Conservation (phyloP, 495 filamentous ascomycete species). For the Hypoxylon lenormandii region DNA sequence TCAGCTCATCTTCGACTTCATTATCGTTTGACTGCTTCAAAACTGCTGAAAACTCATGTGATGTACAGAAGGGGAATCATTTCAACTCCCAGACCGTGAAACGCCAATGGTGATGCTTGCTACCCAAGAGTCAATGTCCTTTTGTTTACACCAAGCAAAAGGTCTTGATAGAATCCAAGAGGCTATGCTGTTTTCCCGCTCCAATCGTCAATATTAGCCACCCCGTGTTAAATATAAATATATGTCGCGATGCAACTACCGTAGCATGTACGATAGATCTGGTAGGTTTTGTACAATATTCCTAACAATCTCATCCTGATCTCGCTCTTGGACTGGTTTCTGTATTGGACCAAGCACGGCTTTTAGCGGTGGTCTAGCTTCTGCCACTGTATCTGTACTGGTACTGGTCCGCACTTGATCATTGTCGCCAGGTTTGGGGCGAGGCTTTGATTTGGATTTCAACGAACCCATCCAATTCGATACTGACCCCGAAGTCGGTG, state of each 20-base stretch:
- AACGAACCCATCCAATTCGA: conserved; percentile 7
- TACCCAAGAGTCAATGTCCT: conserved; percentile 23
- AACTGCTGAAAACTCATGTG: conserved; percentile 19
- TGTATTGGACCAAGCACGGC: conserved; percentile 32
- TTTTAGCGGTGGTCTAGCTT: conserved; percentile 5
- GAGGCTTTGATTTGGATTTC: conserved; percentile 12
- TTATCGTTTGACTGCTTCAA: conserved; percentile 19
- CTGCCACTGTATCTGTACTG: conserved; percentile 1
- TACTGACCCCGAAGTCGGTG: conserved; percentile 23
- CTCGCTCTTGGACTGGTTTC: conserved; percentile 39
- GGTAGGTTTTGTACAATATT: conserved; percentile 59
- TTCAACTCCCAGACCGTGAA: conserved; percentile 23
- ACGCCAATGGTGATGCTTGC: conserved; percentile 33
- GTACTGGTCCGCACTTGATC: conserved; percentile 5
- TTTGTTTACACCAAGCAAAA: conserved; percentile 38
- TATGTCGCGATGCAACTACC: conserved; percentile 33
- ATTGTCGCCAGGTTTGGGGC: conserved; percentile 16
- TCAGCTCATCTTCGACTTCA: conserved; percentile 9
- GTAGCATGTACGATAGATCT: conserved; percentile 68
- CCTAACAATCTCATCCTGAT: conserved; percentile 53
- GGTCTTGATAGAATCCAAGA: conserved; percentile 15
- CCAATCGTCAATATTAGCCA: conserved; percentile 12
- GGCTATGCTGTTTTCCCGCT: background rate
- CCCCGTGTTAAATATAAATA: conserved; percentile 20
- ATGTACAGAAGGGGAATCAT: conserved; percentile 25